These are phyloP conservation scores for Garcia nutans DNA, from an alignment of 345 rosid genomes.

Conservation along the genomic window DNA sequence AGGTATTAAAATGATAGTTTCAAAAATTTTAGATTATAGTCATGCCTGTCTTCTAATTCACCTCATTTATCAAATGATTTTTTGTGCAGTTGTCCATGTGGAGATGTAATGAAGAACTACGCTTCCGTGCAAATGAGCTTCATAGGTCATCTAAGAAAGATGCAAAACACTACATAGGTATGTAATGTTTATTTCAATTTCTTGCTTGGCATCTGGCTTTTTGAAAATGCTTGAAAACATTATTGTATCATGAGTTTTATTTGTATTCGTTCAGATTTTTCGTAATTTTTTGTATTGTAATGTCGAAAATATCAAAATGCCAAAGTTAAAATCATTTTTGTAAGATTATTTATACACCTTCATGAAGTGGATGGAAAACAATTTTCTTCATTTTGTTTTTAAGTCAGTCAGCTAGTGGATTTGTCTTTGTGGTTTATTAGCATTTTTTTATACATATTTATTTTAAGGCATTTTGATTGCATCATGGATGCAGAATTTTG, in stretches of 20 bases:
- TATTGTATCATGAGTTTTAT: neutral
- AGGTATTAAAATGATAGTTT: constrained; percentile 42
- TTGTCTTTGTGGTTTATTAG: neutral
- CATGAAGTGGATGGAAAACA: neutral
- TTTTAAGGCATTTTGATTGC: neutral
- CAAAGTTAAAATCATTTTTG: neutral
- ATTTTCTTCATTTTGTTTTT: neutral
- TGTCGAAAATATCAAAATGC: neutral
- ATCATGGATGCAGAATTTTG: constrained; percentile 60
- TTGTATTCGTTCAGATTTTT: no score
- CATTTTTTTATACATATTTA: neutral
- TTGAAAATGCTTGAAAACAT: neutral
- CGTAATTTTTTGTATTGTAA: neutral
- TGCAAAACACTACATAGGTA: constrained; percentile 98
- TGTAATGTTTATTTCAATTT: neutral
- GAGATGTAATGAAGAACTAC: constrained; percentile 98
- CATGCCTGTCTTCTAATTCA: neutral
- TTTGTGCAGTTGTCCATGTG: constrained; percentile 90
- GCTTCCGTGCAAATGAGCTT: constrained; percentile 66
- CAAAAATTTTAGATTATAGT: neutral
- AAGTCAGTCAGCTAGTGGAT: neutral
- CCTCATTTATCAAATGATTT: neutral
- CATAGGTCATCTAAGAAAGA: constrained; percentile 77
- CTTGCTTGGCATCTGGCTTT: neutral
- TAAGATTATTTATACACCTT: neutral